A percentile compares a stretch with the other conserved stretches of the same genome.
These are phyloP conservation scores for Raphidocelis subcapitata DNA, from an alignment of 139 green algal genomes.

Conservation along the genomic window DNA sequence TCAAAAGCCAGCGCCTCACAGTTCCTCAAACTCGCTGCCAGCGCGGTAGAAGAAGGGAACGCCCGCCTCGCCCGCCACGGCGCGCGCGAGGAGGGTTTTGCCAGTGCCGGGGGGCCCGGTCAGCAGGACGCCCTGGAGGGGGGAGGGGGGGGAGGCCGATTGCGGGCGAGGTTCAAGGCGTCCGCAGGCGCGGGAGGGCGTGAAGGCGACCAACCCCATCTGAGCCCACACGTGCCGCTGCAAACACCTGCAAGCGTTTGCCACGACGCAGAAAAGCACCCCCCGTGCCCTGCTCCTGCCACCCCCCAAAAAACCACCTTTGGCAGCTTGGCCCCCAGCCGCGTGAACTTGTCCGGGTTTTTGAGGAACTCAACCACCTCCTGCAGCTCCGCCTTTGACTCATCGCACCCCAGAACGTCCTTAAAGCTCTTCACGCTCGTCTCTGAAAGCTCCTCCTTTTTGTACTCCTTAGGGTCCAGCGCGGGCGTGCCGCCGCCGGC, in stretches of 20 bases:
- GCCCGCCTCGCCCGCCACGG: conserved; percentile 94
- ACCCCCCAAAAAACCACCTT: too few species aligned
- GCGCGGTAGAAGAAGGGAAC: conserved; percentile 98
- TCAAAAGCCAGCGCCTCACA: too few species aligned
- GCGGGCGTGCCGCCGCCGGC: conserved; percentile 4
- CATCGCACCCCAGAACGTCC: conserved; percentile 85
- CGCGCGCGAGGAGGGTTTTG: conserved; percentile 95
- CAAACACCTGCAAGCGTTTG: too few species aligned
- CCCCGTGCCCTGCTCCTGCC: too few species aligned
- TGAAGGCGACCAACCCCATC: too few species aligned
- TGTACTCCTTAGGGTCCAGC: conserved; percentile 67
- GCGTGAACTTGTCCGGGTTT: conserved; percentile 80
- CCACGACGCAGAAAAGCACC: too few species aligned
- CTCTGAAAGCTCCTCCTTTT: conserved; percentile 62
- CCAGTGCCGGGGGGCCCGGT: conserved; percentile 88
- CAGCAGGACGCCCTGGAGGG: conserved; percentile 56
- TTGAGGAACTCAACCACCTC: conserved; percentile 96
- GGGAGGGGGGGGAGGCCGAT: too few species aligned
- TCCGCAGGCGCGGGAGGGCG: too few species aligned
- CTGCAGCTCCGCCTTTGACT: conserved; percentile 92
- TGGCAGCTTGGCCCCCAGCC: conserved; percentile 89
- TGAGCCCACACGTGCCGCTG: too few species aligned
- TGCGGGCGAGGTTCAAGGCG: too few species aligned
- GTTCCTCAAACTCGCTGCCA: conserved; percentile 93
- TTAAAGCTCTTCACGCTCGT: conserved; percentile 52